phyloP scores from a whole-genome alignment of 2,329 filamentous ascomycete species.

The Aspergillus ochraceoroseus region DNA sequence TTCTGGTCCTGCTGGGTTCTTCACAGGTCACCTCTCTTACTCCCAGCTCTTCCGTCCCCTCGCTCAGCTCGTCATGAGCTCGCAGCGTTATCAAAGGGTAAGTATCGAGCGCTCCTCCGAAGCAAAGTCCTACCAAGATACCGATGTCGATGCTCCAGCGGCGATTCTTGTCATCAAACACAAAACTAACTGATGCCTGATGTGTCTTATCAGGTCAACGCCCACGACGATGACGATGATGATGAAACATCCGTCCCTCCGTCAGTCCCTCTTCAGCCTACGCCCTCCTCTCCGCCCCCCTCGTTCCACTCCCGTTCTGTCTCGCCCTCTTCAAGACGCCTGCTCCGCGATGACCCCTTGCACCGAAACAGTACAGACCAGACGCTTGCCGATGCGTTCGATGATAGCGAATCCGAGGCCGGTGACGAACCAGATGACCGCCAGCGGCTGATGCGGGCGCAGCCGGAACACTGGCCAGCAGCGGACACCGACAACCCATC shows the following conservation, averaged over 20 bases:
- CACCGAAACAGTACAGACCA: constrained; percentile 60
- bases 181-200: not conserved
- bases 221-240: constrained; percentile 43
- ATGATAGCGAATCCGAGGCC: constrained; percentile 66
- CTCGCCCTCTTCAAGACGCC: constrained; percentile 54
- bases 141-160: too few species aligned
- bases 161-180: not conserved
- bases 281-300: constrained; percentile 51
- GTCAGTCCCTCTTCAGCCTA: constrained; percentile 28
- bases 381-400: constrained; percentile 87
- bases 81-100: constrained; percentile 49
- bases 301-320: constrained; percentile 85
- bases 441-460: constrained; percentile 76
- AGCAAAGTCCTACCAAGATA: too few species aligned
- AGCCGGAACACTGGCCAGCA: constrained; percentile 33
- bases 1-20: constrained; percentile 4
- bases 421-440: constrained; percentile 72
- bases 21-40: constrained; percentile 20
- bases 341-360: constrained; percentile 48
- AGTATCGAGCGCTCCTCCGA: constrained; percentile 23
- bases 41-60: constrained; percentile 18
- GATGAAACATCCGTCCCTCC: constrained; percentile 28
- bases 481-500: constrained; percentile 27
- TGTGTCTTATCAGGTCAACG: constrained; percentile 38
- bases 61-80: constrained; percentile 46